Evolutionary conservation across 768 basidiomycete genomes (phyloP), one percentile per base, ranked within the genome.

Genomic region (Termitomyces sp.): DNA sequence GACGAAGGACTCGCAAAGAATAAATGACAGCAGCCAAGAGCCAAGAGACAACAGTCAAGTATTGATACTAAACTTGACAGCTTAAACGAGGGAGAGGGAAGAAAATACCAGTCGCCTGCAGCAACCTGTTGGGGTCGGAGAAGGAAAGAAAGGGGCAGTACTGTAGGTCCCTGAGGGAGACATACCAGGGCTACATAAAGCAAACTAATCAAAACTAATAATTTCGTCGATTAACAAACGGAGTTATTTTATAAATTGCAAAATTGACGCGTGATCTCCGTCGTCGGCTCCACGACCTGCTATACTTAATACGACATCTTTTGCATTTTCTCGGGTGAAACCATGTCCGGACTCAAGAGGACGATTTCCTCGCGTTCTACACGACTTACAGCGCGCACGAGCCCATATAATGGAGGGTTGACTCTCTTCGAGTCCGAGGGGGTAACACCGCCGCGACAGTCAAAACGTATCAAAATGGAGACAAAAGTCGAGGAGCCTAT

Each of bases 391-490:
- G 66, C 73, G 25, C 75, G 67, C 54, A 64, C 73, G 5, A 81
- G 81, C 58, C 76, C 76, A 35, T 77, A 80, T 59, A 61, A 79
- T 50, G 45, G 66, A 11, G 70, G 70, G 11, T 79, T 80, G 27
- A 80, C 73, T 41, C 65, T 79, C 10, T 76, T 71, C 56, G 70
- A 73, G 48, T 40, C 70, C 11, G 61, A 66, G 60, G 67, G 23
- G 63, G 51, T 64, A 41, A 42, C 51, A 46, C 57, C 66, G 35
- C 59, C 64, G 39, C 61, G 61, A 35, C 66, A 60, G 25, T 63
- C 66, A 25, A 70, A 65, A 57, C 75, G 70, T 52, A 61, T 68
- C 54, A 76, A 76, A 55, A 49, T 58, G n/a, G 63, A 64, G 54
- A 43, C 51, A 51, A 49, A 61, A 17, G 57, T 55, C 12, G 61